Base-by-base conservation (phyloP, 345 rosid species). In the Moricandia arvensis region DNA sequence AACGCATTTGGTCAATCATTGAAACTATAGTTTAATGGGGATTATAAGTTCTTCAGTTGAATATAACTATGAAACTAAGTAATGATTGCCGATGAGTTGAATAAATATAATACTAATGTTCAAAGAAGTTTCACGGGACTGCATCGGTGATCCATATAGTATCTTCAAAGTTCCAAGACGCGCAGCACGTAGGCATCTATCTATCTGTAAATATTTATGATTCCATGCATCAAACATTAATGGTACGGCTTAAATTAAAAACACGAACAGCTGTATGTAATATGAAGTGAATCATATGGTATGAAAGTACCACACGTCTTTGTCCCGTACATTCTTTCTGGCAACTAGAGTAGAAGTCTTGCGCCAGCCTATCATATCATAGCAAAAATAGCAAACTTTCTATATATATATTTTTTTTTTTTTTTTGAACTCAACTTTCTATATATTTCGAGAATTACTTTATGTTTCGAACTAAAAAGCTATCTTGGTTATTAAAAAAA, bases 321-420 rank as follows among this genome's bases (percentile, higher is more conserved):
- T 59, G 81, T 77, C 81, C 81, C 81, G 81, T 77, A 72, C 81
- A 49, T 66, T 72, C 68, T 34, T 27, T 59, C 81, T 77, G 81
- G 68, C 77, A 65, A 57, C 62, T 34, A 4, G 51, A 69, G 57
- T 77, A 2, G 12, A 49, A 77, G 72, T 77, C 76, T 58, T 47
- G 43, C 37, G 63, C 80, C 80, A 77, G 80, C 55, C 68, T 71
- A 34, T 72, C 76, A 33, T 45, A 15, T 8, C 41, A 69, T 54
- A 35, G 7, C 69, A 37, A 54, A 41, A 7, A 16, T 5, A 27
- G 12, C n/a, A n/a, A n/a, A n/a, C n/a, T n/a, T n/a, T 21, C 58
- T 35, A n/a, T n/a, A n/a, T 38, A 21, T 21, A 0, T 21, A 21
- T 21, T 2, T 21, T 21, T 2, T 21, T 21, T 21, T 21, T 21